Evolutionary conservation across 1,284 basidiomycete genomes (phyloP), one percentile per base, ranked within the genome.

Genomic region (Trichosporon ovoides): DNA sequence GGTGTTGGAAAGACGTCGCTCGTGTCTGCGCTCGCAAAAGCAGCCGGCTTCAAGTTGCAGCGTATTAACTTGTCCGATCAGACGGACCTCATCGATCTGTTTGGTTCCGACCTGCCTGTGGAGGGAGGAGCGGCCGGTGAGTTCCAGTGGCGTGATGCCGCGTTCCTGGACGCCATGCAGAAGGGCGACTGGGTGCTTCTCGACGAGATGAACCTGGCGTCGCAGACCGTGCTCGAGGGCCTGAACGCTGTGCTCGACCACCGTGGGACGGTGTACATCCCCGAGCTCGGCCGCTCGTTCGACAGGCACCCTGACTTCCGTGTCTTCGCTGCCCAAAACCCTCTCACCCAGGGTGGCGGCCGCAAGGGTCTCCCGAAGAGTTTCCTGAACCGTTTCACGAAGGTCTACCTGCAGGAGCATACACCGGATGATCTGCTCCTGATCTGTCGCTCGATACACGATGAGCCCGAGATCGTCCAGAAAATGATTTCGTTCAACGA

Each of bases 21-120:
- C 5, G 82, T 99, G 57, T 83, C 87, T 14, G 94, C 96, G 4
- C 80, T 99, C 3, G 92, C 94, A 18, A 86, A 85, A 59, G 79
- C 88, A 9, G 82, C 88, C 19, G 89, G 91, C 13, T 85, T 92
- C 69, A 78, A 82, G 31, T 82, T 99, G 14, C 91, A 87, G 71
- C 87, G 97, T n/a, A 96, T 99, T 82, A 99, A 99, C 77, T 79
- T 99, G 36, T 98, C 97, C 6, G 96, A 98, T 70, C 96, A 99
- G 78, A 98, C 96, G 0, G 96, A 99, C 75, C 83, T 98, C 16
- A 86, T 92, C 55, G 96, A 99, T 71, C 82, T 99, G 5, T 98
- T 98, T 69, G 96, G 96, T 14, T 93, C 93, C 35, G 96, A 99
- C 75, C 81, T 98, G 18, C 96, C 96, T 7, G 87, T 95, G 1